Evolutionary conservation across 441 rosid species (phyloP), one percentile per base, ranked within the genome.

Genomic region (Populus tomentosa): DNA sequence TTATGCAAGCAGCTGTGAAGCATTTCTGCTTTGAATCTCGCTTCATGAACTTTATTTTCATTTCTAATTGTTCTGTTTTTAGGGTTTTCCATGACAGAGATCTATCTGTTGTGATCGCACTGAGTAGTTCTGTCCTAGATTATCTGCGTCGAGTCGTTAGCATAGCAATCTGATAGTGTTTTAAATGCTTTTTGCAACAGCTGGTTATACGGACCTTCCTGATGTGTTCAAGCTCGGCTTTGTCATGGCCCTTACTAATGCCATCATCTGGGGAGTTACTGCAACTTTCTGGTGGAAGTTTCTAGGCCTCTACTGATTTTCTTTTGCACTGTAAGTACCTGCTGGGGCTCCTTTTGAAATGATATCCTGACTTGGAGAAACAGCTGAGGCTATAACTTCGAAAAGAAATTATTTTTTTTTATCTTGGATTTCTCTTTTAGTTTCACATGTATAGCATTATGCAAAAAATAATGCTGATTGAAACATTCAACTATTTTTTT

Each of bases 221-320:
- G 97, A 92, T 32, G 85, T 95, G 75, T 94, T 95, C 91, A 95
- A 89, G 83, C 74, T 91, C 75, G 99, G 99, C 21, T 93, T 92
- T 64, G 50, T 88, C 18, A 90, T 92, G 97, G 97, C 98, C 20
- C 13, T 87, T 14, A 72, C 91, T 53, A 95, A 95, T 72, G 94
- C 89, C 50, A 33, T 80, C 73, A 85, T 91, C 71, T 95, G 99
- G 99, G 98, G 86, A 79, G 93, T 86, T 1, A 95, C 90, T 28
- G 98, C 95, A 80, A 75, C 91, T 68, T 88, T 89, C 87, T 95
- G 98, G 99, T 95, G 98, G 99, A 95, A 95, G 85, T 84, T 91
- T 85, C 89, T 95, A 87, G 98, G 99, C 40, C 95, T 95, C 73
- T 95, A 92, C 80, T 91, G 80, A 89, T 76, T 68, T 75, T 33